Evolutionary conservation across 2,329 filamentous ascomycete genomes (phyloP).

Genomic region (Fusarium stilboides): DNA sequence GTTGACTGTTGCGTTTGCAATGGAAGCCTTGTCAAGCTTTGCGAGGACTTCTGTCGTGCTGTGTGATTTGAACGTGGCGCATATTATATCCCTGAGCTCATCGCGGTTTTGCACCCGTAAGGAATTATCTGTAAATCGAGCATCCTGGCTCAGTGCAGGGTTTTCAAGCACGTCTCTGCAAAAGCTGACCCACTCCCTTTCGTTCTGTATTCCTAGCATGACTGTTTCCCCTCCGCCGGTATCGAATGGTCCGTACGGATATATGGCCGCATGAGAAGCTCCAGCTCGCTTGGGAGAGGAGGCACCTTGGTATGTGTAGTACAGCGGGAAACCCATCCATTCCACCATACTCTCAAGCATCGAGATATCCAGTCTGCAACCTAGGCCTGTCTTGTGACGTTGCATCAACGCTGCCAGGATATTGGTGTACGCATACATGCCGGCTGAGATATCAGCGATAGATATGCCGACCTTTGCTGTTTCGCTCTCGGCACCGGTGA

Average conservation of each 20-base stretch:
- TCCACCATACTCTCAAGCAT: slow-evolving; percentile 73
- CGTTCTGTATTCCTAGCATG: slow-evolving; percentile 72
- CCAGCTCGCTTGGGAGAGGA: slow-evolving; percentile 61
- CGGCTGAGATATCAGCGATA: slow-evolving; percentile 68
- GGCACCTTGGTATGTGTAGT: slow-evolving; percentile 66
- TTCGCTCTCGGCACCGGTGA: slow-evolving; percentile 62
- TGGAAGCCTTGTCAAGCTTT: slow-evolving; percentile 63
- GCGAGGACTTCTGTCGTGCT: slow-evolving; percentile 59
- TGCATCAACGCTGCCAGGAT: slow-evolving; percentile 66
- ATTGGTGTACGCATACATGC: slow-evolving; percentile 67
- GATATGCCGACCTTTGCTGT: slow-evolving; percentile 68
- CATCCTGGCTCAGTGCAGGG: slow-evolving; percentile 59
- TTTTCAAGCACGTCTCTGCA: slow-evolving; percentile 63
- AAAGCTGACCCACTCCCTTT: slow-evolving; percentile 68
- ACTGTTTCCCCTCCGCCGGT: slow-evolving; percentile 64
- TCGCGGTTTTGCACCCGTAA: slow-evolving; percentile 63
- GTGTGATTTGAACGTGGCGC: slow-evolving; percentile 57
- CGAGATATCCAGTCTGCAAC: slow-evolving; percentile 66
- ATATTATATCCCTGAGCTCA: slow-evolving; percentile 63
- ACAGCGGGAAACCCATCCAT: slow-evolving; percentile 72
- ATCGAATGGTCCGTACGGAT: slow-evolving; percentile 70
- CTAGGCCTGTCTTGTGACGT: slow-evolving; percentile 63
- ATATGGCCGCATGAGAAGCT: slow-evolving; percentile 69
- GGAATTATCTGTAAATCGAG: slow-evolving; percentile 64
- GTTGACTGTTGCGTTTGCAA: slow-evolving; percentile 70